Evolutionary conservation across 2,329 filamentous ascomycete genomes (phyloP), one percentile per base, ranked within the genome.

Genomic region (Aspergillus alliaceus): DNA sequence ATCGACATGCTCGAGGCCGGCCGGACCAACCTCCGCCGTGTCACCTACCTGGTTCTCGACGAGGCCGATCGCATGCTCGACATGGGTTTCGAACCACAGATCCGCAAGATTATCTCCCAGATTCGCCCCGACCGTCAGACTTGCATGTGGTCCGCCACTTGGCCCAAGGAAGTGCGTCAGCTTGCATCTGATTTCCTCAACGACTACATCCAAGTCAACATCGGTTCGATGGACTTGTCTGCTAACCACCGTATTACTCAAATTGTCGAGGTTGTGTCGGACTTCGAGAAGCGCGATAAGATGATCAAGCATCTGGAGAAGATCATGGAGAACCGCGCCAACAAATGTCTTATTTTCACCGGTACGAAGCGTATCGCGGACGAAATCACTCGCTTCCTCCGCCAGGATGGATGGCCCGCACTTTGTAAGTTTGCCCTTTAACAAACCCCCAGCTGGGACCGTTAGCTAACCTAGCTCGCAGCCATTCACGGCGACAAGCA

Each of bases 71-170:
- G 95, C 73, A 99, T 99, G 95, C 84, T 99, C 75, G 95, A 99
- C 81, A 99, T 99, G 95, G 95, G 95, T 86, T 98, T 99, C 80
- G 95, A 99, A 81, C 95, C 95, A 66, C 95, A 98, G 78, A 98
- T 99, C 71, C 91, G 95, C 82, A 98, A 98, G 83, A 98, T 99
- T 66, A 93, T 99, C 67, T 85, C 90, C 63, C 95, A 99, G 81
- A 98, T 98, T 78, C 91, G 95, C 68, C 95, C 95, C 53, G 95
- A 99, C 76, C 89, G 95, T 84, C 95, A 99, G 79, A 99, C 95
- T 62, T 95, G 95, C 83, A 96, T 99, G 92, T 99, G 93, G 91
- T 99, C 95, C 59, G 95, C 95, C 68, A 99, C 95, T 6, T 99
- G 95, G 93, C 95, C 95, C 71, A 97, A 97, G 85, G 93, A 98